phyloP scores from a whole-genome alignment of 2,329 filamentous ascomycete species.

The Aurifilum marmelostoma region DNA sequence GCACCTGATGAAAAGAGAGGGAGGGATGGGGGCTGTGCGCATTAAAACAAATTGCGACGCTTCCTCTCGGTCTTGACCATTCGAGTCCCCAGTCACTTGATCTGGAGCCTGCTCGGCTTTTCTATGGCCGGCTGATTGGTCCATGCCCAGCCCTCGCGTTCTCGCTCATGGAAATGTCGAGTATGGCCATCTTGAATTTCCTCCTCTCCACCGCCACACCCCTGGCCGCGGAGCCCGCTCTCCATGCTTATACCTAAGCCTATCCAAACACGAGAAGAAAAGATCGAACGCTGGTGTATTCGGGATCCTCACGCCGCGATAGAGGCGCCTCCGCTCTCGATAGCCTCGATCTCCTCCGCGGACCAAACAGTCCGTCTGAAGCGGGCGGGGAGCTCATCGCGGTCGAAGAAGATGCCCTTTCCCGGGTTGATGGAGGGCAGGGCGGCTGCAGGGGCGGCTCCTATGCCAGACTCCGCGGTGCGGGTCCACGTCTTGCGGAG shows the following conservation, averaged over 20 bases:
- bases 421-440: conserved; percentile 74
- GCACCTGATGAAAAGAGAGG: background rate
- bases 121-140: background rate
- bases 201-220: background rate
- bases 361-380: conserved; percentile 79
- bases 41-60: background rate
- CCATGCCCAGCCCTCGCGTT: background rate
- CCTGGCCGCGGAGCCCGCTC: no score
- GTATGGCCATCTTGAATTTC: background rate
- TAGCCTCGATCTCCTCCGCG: conserved; percentile 86
- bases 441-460: conserved; percentile 66
- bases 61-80: background rate
- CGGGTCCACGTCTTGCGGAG: conserved; percentile 58
- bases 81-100: background rate
- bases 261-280: background rate
- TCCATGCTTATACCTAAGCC: background rate
- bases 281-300: background rate
- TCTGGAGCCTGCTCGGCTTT: background rate
- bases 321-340: conserved; percentile 87
- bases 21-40: background rate
- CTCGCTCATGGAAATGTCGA: background rate
- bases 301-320: conserved; percentile 22
- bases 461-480: conserved; percentile 48
- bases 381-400: conserved; percentile 80
- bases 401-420: conserved; percentile 82